Evolutionary conservation across 228 moss, liverwort and hornwort genomes (phyloP).

Genomic region (Sphagnum magellanicum): DNA sequence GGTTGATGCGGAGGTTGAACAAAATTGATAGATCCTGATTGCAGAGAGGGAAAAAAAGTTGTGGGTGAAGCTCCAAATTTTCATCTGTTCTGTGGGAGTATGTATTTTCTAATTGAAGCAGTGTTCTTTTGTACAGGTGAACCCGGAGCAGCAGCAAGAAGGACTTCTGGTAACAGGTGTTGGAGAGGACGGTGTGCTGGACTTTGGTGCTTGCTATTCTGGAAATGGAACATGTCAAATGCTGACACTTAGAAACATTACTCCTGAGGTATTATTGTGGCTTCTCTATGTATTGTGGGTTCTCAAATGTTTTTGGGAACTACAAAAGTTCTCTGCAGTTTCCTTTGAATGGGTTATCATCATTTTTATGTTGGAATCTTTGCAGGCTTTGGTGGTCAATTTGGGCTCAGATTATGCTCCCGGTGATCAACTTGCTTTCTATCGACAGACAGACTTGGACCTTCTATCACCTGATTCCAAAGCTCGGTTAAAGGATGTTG

Average conservation of each 20-base stretch:
- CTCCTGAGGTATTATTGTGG: conserved; percentile 58
- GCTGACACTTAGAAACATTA: conserved; percentile 87
- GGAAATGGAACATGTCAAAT: conserved; percentile 78
- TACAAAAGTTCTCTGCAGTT: no score
- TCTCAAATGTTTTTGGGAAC: background rate
- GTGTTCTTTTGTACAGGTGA: conserved; percentile 48
- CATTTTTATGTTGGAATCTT: background rate
- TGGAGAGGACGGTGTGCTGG: conserved; percentile 80
- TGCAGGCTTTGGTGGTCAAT: conserved; percentile 86
- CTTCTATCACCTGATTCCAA: conserved; percentile 50
- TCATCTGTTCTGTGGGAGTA: background rate
- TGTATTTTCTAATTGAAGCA: background rate
- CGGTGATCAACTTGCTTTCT: conserved; percentile 79
- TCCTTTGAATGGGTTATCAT: no score
- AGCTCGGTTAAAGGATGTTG: conserved; percentile 46
- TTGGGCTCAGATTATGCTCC: conserved; percentile 79
- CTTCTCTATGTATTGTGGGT: background rate
- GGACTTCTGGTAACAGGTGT: conserved; percentile 87
- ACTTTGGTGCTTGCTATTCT: conserved; percentile 83
- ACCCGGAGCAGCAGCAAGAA: conserved; percentile 77
- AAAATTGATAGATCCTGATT: background rate
- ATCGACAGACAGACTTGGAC: conserved; percentile 66
- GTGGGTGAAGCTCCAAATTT: background rate
- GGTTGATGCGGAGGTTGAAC: no score
- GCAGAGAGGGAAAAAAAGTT: background rate